Evolutionary conservation across 192 early-diverging fungal genomes (phyloP), one percentile per base, ranked within the genome.

Genomic region (Coemansia sp.): DNA sequence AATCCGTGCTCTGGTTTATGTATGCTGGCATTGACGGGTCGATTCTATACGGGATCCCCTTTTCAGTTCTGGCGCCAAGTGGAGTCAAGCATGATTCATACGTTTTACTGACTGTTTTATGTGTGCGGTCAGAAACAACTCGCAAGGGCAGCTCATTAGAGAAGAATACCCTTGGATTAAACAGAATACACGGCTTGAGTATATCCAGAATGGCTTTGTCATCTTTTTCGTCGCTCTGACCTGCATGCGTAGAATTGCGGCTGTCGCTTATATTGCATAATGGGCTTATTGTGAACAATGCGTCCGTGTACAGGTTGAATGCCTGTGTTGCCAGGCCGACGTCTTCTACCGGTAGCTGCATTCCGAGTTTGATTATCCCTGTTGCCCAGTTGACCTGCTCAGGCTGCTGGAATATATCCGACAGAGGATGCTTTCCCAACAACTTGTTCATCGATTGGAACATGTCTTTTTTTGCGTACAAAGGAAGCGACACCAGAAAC

Each of bases 151-250:
- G 57, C 61, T 83, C 71, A 47, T 63, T 63, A 15, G 68, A 68
- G 47, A 83, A 83, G n/a, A 83, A 83, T 39, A 65, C 58, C 21
- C 75, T 64, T 0, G 80, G 80, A 32, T 83, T 83, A 56, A 83
- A 83, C 32, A 83, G 69, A 19, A 68, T 60, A 45, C 68, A 64
- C 9, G 71, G 75, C 3, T 63, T 62, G 39, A 47, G 56, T n/a
- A 74, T 61, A 32, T 72, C 75, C 4, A 74, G 40, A 6, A 70
- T 54, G 52, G 10, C 26, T 9, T 19, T 26, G n/a, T 23, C 44
- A 15, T 69, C 60, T 4, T 16, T 1, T 43, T 16, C 13, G 23
- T 41, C 57, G 32, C 3, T 16, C 5, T 16, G 45, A 6, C 16
- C 52, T 26, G 12, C 41, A 42, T 38, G 10, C 10, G 26, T 37